Base-by-base conservation (phyloP, 257 asterid species). In the Thymus mandschuricus region DNA sequence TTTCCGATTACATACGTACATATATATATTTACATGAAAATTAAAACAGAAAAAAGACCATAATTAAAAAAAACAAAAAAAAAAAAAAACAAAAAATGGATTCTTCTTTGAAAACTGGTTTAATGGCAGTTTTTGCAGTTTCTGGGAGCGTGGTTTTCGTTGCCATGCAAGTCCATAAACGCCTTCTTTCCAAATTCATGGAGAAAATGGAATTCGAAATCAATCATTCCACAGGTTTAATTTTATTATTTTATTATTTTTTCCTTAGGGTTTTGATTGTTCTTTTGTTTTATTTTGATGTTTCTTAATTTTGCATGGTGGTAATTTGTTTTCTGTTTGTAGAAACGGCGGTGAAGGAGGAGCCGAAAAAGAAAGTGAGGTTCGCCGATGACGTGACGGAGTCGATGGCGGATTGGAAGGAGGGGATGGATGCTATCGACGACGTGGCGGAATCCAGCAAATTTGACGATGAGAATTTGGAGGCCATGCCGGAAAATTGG, bases 91-190 rank as follows among this genome's bases (percentile, higher is more conserved):
- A 50, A 13, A 13, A n/a, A n/a, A 86, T 89, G 97, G 85, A 81
- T 41, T 79, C 61, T 75, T 88, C 93, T 2, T 10, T 86, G 41
- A 84, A 87, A 56, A 71, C 88, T 5, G 93, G 96, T 59, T 83
- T 80, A 38, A 72, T 92, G 88, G 90, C 94, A 3, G 98, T 90
- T 79, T 90, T 87, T 70, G 97, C 95, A 49, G 98, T 88, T 57
- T 92, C 98, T 0, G 96, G 94, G 10, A 88, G 96, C 83, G 98
- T 92, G 1, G 96, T 79, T 41, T 79, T 93, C 54, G 83, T 93
- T 10, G 89, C 98, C 79, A 80, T 89, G 76, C 96, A 86, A 75
- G 86, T 78, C 8, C 97, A 93, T 71, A 86, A 93, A 41, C 96
- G 91, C 71, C 89, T 91, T 48, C 92, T 90, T 67, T 87, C 96